phyloP scores from a whole-genome alignment of 2,329 filamentous ascomycete genomes.

The Drechmeria coniospora region DNA sequence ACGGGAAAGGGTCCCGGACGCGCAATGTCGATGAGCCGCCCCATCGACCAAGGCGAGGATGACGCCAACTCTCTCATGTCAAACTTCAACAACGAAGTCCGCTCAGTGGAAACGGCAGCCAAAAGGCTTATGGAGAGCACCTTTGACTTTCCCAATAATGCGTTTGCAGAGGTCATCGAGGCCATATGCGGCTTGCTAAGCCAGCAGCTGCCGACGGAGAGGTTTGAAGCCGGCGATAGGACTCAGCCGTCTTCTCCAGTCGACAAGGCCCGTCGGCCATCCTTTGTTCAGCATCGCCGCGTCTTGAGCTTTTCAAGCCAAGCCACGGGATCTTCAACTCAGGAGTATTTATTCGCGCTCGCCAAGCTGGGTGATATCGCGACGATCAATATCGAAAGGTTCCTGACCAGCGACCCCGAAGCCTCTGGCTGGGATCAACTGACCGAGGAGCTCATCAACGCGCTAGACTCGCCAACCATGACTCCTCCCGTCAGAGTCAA shows the following conservation, averaged over 20 bases:
- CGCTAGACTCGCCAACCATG: conserved; percentile 30
- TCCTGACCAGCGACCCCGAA: conserved; percentile 50
- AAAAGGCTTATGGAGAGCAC: conserved; percentile 83
- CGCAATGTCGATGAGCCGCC: conserved; percentile 31
- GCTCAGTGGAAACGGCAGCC: conserved; percentile 78
- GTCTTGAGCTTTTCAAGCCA: conserved; percentile 32
- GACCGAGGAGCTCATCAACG: conserved; percentile 34
- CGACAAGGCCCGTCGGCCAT: conserved; percentile 17
- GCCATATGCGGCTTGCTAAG: conserved; percentile 65
- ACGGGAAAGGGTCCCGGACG: conserved; percentile 39
- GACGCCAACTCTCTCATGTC: conserved; percentile 36
- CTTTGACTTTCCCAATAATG: conserved; percentile 68
- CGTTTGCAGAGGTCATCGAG: conserved; percentile 63
- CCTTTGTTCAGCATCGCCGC: conserved; percentile 26
- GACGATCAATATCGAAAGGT: conserved; percentile 57
- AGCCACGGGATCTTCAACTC: conserved; percentile 32
- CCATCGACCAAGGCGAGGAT: conserved; percentile 31
- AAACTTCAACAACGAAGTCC: conserved; percentile 66
- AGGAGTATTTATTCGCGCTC: conserved; percentile 52
- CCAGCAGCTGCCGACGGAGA: conserved; percentile 18
- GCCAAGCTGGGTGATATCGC: conserved; percentile 61
- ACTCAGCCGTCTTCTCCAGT: conserved; percentile 8
- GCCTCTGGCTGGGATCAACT: conserved; percentile 65
- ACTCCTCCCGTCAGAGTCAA: conserved; percentile 38
- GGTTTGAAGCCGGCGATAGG: conserved; percentile 6